Evolutionary conservation across 371 early-diverging fungal genomes (phyloP).

Genomic region (Actinomucor elegans): DNA sequence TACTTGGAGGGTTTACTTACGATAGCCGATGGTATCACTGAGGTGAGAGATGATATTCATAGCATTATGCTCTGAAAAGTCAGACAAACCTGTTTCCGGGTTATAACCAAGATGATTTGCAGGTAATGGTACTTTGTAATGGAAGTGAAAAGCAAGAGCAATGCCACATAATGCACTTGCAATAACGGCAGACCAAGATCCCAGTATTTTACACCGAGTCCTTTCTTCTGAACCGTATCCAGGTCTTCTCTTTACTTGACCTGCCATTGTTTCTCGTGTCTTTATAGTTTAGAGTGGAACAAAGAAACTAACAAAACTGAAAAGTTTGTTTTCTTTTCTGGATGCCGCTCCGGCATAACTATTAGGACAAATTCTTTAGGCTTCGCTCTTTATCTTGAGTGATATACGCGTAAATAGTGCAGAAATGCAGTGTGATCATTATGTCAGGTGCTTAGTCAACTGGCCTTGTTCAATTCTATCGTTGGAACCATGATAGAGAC

Average conservation of each 20-base stretch:
- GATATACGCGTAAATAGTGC: too few relatives aligned
- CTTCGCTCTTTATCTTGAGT: too few relatives aligned
- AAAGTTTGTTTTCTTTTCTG: too few relatives aligned
- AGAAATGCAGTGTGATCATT: too few relatives aligned
- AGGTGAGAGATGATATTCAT: constrained; percentile 49
- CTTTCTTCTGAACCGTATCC: constrained; percentile 9
- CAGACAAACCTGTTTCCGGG: constrained; percentile 32
- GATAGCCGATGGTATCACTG: constrained; percentile 56
- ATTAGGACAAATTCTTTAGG: too few relatives aligned
- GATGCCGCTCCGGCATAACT: too few relatives aligned
- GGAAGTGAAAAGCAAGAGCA: constrained; percentile 32
- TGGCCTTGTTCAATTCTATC: too few relatives aligned
- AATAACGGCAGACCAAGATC: constrained; percentile 14
- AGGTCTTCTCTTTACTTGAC: constrained; percentile 4
- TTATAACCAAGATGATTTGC: constrained; percentile 35
- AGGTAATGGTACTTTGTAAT: constrained; percentile 45
- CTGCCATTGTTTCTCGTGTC: too few relatives aligned
- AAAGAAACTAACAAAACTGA: neutral
- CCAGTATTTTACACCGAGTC: constrained; percentile 3
- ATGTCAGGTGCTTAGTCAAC: too few relatives aligned
- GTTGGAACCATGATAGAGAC: too few relatives aligned
- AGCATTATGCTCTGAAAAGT: constrained; percentile 62
- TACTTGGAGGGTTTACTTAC: constrained; percentile 43
- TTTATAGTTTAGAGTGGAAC: neutral
- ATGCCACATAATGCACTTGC: constrained; percentile 21